These are phyloP conservation scores for Fomitopsis betulina DNA, from an alignment of 1,284 basidiomycete species.

Conservation along the genomic window DNA sequence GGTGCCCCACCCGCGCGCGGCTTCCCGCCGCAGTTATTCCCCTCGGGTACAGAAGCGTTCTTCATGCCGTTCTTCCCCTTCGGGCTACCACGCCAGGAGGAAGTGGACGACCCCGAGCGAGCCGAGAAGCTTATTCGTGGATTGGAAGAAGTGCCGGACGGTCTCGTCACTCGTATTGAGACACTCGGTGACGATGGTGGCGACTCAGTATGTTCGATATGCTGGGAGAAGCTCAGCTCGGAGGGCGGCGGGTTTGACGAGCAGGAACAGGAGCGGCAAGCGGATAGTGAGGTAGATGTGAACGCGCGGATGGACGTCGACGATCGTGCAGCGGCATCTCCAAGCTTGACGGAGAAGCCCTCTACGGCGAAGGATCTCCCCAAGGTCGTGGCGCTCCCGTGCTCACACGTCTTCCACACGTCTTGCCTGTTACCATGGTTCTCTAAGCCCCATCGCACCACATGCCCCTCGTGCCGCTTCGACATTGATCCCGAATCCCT, in stretches of 20 bases:
- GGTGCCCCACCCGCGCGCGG: neutral
- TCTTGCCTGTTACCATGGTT: conserved; percentile 78
- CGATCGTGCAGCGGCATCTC: conserved; percentile 6
- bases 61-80: conserved; percentile 16
- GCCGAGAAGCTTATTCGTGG: conserved; percentile 58
- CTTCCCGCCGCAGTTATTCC: conserved; percentile 7
- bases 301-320: conserved; percentile 13
- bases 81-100: conserved; percentile 31
- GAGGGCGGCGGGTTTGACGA: conserved; percentile 38
- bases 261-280: conserved; percentile 22
- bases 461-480: conserved; percentile 77
- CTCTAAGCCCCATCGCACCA: conserved; percentile 67
- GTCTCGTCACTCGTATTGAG: conserved; percentile 63
- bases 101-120: conserved; percentile 59
- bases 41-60: conserved; percentile 5
- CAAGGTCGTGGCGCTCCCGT: conserved; percentile 63
- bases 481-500: conserved; percentile 74
- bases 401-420: conserved; percentile 75
- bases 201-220: conserved; percentile 62
- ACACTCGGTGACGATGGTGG: conserved; percentile 44
- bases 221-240: conserved; percentile 61
- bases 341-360: neutral
- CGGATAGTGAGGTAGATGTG: conserved; percentile 8
- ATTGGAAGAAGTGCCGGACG: conserved; percentile 59
- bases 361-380: conserved; percentile 14